Conservation (phyloP, 2,329 filamentous ascomycete species). For the Mariannaea sp. region DNA sequence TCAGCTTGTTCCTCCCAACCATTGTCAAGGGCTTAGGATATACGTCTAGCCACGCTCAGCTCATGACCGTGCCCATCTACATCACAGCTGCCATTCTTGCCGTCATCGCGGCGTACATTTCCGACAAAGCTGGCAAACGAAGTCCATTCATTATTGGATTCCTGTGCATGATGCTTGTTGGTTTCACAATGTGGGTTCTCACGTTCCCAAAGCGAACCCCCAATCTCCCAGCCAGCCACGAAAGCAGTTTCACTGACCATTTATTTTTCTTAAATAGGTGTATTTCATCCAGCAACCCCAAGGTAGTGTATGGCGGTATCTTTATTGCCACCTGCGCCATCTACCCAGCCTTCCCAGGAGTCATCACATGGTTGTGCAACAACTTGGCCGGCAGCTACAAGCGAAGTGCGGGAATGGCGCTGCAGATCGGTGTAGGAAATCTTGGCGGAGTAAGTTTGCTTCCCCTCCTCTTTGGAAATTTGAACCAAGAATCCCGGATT, state of each 20-base stretch:
- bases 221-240: neutral
- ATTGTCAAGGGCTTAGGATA: constrained; percentile 67
- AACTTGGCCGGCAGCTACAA: constrained; percentile 74
- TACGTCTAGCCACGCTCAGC: constrained; percentile 60
- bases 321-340: constrained; percentile 83
- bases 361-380: constrained; percentile 79
- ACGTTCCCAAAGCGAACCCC: neutral
- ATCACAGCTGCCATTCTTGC: constrained; percentile 67
- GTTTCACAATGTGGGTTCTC: constrained; percentile 57
- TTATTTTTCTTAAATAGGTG: constrained; percentile 58
- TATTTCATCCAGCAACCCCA: constrained; percentile 60
- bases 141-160: constrained; percentile 61
- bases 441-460: constrained; percentile 7
- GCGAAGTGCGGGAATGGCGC: constrained; percentile 65
- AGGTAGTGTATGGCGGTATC: constrained; percentile 72
- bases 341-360: constrained; percentile 79
- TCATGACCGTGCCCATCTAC: constrained; percentile 66
- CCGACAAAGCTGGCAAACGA: constrained; percentile 58
- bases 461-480: too few relatives aligned
- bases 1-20: constrained; percentile 65
- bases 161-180: constrained; percentile 58
- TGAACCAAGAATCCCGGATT: neutral
- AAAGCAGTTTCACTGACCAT: neutral
- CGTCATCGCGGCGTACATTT: constrained; percentile 57
- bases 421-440: constrained; percentile 53